Conservation (phyloP, 2,329 filamentous ascomycete species). For the Alternaria conjuncta region DNA sequence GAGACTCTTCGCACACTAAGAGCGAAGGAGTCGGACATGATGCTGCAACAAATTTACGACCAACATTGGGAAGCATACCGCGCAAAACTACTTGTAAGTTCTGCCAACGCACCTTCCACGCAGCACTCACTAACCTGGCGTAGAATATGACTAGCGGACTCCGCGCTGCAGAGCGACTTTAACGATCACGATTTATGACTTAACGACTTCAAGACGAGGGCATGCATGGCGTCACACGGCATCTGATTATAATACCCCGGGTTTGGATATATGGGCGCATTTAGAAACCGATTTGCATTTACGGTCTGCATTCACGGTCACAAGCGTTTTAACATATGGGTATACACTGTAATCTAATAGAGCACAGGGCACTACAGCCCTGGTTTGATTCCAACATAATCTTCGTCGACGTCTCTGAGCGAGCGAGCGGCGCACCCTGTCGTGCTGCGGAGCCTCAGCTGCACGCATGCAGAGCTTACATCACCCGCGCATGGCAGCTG, state of each 20-base stretch:
- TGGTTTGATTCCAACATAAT: constrained; percentile 1
- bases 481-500: constrained; percentile 22
- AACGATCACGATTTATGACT: constrained; percentile 10
- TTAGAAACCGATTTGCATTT: constrained; percentile 3
- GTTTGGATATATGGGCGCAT: constrained; percentile 10
- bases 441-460: constrained; percentile 21
- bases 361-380: constrained; percentile 2
- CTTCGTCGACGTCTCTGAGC: constrained; percentile 2
- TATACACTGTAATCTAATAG: constrained; percentile 18
- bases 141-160: constrained; percentile 5
- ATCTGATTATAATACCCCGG: constrained; percentile 18
- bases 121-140: neutral
- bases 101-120: neutral
- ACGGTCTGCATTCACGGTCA: constrained; percentile 5
- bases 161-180: constrained; percentile 5
- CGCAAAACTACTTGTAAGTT: constrained; percentile 4
- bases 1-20: constrained; percentile 42
- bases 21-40: constrained; percentile 44
- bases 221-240: constrained; percentile 8
- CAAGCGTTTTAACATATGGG: constrained; percentile 12
- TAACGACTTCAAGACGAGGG: constrained; percentile 5
- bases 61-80: constrained; percentile 12
- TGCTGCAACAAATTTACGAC: constrained; percentile 41
- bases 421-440: constrained; percentile 7
- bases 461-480: constrained; percentile 17